Conservation (phyloP, 2,329 filamentous ascomycete genomes). For the Xylaria sp. region DNA sequence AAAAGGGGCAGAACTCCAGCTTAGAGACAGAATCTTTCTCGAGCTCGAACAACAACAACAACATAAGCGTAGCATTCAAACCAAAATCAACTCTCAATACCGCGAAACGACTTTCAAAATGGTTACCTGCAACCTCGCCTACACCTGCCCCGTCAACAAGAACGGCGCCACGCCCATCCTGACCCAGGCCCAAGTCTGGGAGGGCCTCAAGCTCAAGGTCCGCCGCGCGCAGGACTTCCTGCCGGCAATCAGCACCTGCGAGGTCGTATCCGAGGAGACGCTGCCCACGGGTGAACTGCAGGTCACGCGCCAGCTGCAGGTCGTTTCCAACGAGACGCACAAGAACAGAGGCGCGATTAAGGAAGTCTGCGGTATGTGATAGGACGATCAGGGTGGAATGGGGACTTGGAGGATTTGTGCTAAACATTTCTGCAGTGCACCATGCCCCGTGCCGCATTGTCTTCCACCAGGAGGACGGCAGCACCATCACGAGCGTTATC, state of each 20-base stretch:
- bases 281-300: slow-evolving; percentile 22
- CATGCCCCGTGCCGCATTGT: slow-evolving; percentile 33
- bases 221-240: slow-evolving; percentile 35
- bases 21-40: not conserved
- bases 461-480: slow-evolving; percentile 35
- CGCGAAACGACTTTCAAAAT: slow-evolving; percentile 23
- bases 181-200: slow-evolving; percentile 33
- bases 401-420: too few species aligned
- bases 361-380: slow-evolving; percentile 28
- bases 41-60: not conserved
- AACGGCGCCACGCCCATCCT: slow-evolving; percentile 28
- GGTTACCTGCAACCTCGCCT: slow-evolving; percentile 33
- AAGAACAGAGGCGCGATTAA: slow-evolving; percentile 16
- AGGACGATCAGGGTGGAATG: not conserved
- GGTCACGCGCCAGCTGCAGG: slow-evolving; percentile 30
- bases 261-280: slow-evolving; percentile 30
- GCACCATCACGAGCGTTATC: slow-evolving; percentile 33
- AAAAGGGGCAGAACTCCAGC: slow-evolving; percentile 4
- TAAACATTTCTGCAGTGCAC: slow-evolving; percentile 16
- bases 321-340: slow-evolving; percentile 20
- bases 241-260: slow-evolving; percentile 32
- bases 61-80: not conserved
- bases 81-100: not conserved
- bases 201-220: slow-evolving; percentile 36
- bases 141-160: slow-evolving; percentile 36